Evolutionary conservation across 352 stramenopile species (phyloP).

Genomic region (Globisporangium splendens): DNA sequence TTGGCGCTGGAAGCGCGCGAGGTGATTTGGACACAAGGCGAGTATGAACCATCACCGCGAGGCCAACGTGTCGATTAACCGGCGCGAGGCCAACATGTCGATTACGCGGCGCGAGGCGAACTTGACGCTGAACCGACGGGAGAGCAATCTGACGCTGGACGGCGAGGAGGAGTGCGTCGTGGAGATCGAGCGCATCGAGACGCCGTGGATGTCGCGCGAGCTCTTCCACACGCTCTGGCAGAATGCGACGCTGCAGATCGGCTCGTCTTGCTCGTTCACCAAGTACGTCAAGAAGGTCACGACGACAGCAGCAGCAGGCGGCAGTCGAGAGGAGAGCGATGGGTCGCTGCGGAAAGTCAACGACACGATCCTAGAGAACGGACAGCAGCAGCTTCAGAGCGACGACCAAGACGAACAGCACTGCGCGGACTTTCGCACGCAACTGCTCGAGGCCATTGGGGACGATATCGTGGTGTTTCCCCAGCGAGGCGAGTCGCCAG

Average conservation of each 20-base stretch:
- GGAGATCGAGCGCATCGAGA: slow-evolving; percentile 27
- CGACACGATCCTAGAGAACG: slow-evolving; percentile 17
- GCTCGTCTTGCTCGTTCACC: slow-evolving; percentile 63
- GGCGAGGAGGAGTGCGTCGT: slow-evolving; percentile 39
- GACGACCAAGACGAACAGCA: slow-evolving; percentile 9
- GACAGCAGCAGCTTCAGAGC: slow-evolving; percentile 7
- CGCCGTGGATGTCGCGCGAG: slow-evolving; percentile 63
- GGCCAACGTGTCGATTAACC: not conserved
- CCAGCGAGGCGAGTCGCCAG: slow-evolving; percentile 2
- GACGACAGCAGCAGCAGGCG: slow-evolving; percentile 5
- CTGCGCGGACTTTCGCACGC: slow-evolving; percentile 34
- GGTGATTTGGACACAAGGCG: too few relatives aligned
- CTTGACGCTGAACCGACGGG: slow-evolving; percentile 25
- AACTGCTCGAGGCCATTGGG: slow-evolving; percentile 45
- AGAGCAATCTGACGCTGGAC: slow-evolving; percentile 70
- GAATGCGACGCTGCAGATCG: slow-evolving; percentile 45
- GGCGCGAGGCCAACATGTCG: too few relatives aligned
- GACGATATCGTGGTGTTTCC: slow-evolving; percentile 61
- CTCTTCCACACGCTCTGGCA: slow-evolving; percentile 67
- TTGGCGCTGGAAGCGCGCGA: too few relatives aligned
- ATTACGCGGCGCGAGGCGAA: not conserved
- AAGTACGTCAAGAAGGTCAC: slow-evolving; percentile 15
- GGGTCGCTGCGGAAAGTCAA: slow-evolving; percentile 13
- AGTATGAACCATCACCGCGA: too few relatives aligned
- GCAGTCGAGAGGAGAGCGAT: too few relatives aligned